Base-by-base conservation (phyloP, 2,329 filamentous ascomycete genomes). In the Orbilia oligospora region DNA sequence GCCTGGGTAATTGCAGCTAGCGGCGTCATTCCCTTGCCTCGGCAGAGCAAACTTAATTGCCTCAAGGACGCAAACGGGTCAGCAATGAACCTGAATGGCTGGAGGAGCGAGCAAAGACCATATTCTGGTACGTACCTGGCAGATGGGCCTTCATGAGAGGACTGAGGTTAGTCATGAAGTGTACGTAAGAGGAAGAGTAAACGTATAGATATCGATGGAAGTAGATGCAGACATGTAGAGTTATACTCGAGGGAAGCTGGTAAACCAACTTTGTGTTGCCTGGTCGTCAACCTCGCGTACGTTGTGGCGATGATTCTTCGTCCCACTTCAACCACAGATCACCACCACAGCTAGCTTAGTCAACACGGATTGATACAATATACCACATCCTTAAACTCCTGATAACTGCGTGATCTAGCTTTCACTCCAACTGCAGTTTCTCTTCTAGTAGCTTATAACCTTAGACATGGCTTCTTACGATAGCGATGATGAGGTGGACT, bases 401-500 rank as follows among this genome's bases (percentile, higher is more conserved):
- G 8, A 36, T 9, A 30, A 6, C 27, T 30, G n/a, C n/a, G n/a
- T n/a, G 27, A 30, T 30, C 27, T 30, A 30, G 27, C 8, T 1
- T 36, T 36, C 33, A 36, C 33, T 6, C 33, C 33, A 12, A 36
- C 33, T 36, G 3, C 33, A 12, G 33, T 36, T 8, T 12, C 30
- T 1, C 20, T 30, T 30, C 24, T 1, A 33, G 16, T 30, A 18
- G 5, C 12, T 24, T 16, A 22, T 30, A 49, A 30, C 51, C 36
- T 64, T 16, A 30, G 9, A 33, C 9, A 68, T 68, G 72, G 56
- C 72, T 27, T 66, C 73, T 3, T 68, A 75, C 22, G 49, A 55
- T 30, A 61, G 46, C 44, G 67, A 66, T n/a, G 75, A 79, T 10
- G 75, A 70, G 30, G 14, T 72, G 48, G 68, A 72, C 33, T 79